phyloP scores from a whole-genome alignment of 1,139 yeast genomes.

The Yamadazyma songkhlaensis region DNA sequence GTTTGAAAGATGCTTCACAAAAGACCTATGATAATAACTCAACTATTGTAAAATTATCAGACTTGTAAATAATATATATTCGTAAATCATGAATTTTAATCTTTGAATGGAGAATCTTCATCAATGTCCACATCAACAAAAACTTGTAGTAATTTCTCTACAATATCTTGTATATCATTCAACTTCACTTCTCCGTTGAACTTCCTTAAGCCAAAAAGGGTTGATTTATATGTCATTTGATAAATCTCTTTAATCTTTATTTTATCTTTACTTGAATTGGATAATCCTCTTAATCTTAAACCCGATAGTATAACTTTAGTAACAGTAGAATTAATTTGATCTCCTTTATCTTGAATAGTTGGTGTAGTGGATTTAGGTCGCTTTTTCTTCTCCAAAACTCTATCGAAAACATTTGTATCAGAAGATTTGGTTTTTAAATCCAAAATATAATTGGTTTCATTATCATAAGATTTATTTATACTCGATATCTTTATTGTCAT shows the following conservation, averaged over 20 bases:
- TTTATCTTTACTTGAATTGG: slow-evolving; percentile 30
- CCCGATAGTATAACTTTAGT: slow-evolving; percentile 40
- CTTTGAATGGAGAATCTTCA: slow-evolving; percentile 12
- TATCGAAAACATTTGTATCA: slow-evolving; percentile 28
- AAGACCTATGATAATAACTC: slow-evolving; percentile 19
- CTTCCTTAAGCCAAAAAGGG: slow-evolving; percentile 40
- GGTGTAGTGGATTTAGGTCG: slow-evolving; percentile 11
- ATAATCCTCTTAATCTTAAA: slow-evolving; percentile 40
- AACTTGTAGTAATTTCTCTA: slow-evolving; percentile 34
- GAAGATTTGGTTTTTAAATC: slow-evolving; percentile 10
- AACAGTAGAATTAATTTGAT: slow-evolving; percentile 34
- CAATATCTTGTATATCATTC: slow-evolving; percentile 35
- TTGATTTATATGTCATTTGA: slow-evolving; percentile 41
- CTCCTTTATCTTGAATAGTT: slow-evolving; percentile 20
- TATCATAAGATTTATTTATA: slow-evolving; percentile 3
- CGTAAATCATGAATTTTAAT: slow-evolving; percentile 2
- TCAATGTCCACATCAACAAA: slow-evolving; percentile 29
- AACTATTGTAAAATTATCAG: slow-evolving; percentile 13
- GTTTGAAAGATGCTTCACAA: slow-evolving; percentile 32
- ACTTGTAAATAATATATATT: slow-evolving; percentile 14
- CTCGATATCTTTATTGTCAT: slow-evolving; percentile 7
- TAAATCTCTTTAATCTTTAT: slow-evolving; percentile 40
- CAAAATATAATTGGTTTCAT: slow-evolving; percentile 7
- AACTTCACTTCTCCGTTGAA: slow-evolving; percentile 20
- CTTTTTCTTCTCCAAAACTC: slow-evolving; percentile 31